These are phyloP conservation scores for Pseudozyma pruni DNA, from an alignment of 1,284 basidiomycete genomes.

Conservation along the genomic window DNA sequence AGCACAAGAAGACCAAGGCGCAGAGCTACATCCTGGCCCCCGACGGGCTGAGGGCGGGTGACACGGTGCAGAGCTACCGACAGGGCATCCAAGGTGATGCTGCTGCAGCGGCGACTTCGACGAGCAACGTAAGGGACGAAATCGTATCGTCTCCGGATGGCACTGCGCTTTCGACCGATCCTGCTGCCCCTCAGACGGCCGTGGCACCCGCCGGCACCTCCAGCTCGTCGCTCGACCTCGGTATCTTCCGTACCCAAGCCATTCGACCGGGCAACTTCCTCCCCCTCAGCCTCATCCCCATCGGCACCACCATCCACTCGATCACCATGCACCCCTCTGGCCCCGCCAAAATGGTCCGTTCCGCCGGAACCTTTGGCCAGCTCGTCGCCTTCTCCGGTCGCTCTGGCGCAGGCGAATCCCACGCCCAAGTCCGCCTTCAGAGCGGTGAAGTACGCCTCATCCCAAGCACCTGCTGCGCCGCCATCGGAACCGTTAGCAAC, in stretches of 20 bases:
- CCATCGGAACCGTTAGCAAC: conserved; percentile 92
- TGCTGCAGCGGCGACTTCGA: conserved; percentile 1
- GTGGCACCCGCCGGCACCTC: conserved; percentile 69
- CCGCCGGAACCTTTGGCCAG: conserved; percentile 87
- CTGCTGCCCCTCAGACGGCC: conserved; percentile 43
- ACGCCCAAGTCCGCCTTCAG: conserved; percentile 86
- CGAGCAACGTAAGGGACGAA: conserved; percentile 21
- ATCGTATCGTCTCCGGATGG: conserved; percentile 18
- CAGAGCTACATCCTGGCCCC: conserved; percentile 88
- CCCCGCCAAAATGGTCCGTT: conserved; percentile 83
- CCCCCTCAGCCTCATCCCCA: conserved; percentile 88
- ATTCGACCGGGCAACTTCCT: conserved; percentile 93
- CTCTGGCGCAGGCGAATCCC: conserved; percentile 70
- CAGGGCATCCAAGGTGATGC: conserved; percentile 11
- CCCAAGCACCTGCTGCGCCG: conserved; percentile 83
- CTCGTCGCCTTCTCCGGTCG: conserved; percentile 70
- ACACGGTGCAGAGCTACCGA: conserved; percentile 87
- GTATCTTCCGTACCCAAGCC: conserved; percentile 84
- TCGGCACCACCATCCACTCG: conserved; percentile 89
- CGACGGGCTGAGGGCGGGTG: conserved; percentile 87
- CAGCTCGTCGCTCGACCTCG: conserved; percentile 76
- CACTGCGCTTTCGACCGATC: conserved; percentile 19
- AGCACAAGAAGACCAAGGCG: conserved; percentile 73
- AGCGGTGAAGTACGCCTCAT: conserved; percentile 92
- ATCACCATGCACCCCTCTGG: conserved; percentile 82